Evolutionary conservation across 177 flowering plant genomes (phyloP).

Genomic region (Vitis hybrid): DNA sequence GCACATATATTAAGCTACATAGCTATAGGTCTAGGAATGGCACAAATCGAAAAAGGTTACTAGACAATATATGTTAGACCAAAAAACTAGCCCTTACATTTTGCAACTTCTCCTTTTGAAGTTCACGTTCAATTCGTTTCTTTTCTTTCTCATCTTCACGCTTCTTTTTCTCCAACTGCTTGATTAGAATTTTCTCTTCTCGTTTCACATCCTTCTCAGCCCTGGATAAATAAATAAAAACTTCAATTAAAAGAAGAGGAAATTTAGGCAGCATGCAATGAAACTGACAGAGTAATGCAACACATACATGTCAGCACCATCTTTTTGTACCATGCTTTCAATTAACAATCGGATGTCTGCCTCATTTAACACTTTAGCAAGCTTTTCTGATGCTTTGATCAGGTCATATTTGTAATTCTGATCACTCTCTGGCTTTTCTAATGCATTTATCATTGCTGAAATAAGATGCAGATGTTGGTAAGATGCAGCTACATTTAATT

Average conservation of each 20-base stretch:
- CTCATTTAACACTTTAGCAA: conserved; percentile 57
- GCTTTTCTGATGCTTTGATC: conserved; percentile 65
- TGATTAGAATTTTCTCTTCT: conserved; percentile 55
- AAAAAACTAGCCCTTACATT: conserved; percentile 43
- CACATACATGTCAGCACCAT: conserved; percentile 57
- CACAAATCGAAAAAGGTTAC: not conserved
- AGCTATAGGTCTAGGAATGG: not conserved
- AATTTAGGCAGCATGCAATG: not conserved
- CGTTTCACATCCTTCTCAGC: conserved; percentile 62
- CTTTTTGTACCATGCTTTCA: conserved; percentile 51
- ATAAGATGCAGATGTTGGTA: conserved; percentile 4
- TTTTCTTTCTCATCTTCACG: conserved; percentile 71
- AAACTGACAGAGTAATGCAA: not conserved
- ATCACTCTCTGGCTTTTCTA: conserved; percentile 40
- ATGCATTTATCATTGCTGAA: conserved; percentile 58
- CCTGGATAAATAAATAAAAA: conserved; percentile 31
- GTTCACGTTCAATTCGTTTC: conserved; percentile 63
- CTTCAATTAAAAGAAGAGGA: not conserved
- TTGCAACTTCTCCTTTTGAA: conserved; percentile 59
- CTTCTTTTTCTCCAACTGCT: conserved; percentile 65
- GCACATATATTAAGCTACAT: not conserved
- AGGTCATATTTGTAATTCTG: conserved; percentile 30
- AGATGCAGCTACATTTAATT: too few relatives aligned
- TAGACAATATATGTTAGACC: not conserved
- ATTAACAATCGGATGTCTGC: conserved; percentile 57